Evolutionary conservation across 768 basidiomycete genomes (phyloP).

Genomic region (Auricularia sp.): DNA sequence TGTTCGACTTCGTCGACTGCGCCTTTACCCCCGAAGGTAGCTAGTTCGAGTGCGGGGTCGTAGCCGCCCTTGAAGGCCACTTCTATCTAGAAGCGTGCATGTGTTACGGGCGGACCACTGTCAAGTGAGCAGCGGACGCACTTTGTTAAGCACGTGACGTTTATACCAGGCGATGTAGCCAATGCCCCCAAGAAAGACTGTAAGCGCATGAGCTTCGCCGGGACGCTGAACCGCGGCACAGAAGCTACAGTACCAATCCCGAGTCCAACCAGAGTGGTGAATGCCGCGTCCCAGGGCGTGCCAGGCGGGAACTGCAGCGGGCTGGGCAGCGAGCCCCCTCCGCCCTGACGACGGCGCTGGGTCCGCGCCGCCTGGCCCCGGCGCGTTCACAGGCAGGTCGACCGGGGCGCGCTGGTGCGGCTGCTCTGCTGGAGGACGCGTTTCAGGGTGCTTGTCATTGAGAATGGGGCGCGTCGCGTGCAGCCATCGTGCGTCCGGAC

Average conservation of each 20-base stretch:
- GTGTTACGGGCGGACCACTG: too few relatives aligned
- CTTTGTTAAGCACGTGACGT: conserved; percentile 70
- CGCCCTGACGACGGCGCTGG: background rate
- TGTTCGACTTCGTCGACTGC: conserved; percentile 42
- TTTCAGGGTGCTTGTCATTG: background rate
- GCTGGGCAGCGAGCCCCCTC: background rate
- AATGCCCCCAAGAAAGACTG: conserved; percentile 63
- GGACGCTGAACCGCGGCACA: background rate
- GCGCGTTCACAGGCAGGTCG: background rate
- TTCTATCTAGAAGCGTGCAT: conserved; percentile 46
- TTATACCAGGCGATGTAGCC: conserved; percentile 76
- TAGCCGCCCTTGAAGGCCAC: conserved; percentile 70
- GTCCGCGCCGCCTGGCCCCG: background rate
- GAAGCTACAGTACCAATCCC: conserved; percentile 36
- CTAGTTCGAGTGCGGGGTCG: conserved; percentile 72
- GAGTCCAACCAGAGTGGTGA: conserved; percentile 54
- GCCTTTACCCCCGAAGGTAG: conserved; percentile 30
- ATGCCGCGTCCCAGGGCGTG: conserved; percentile 34
- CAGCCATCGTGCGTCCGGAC: background rate
- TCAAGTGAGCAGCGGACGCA: conserved; percentile 19
- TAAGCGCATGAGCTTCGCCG: background rate
- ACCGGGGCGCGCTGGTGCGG: background rate
- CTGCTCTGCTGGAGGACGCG: background rate
- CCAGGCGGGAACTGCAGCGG: background rate
- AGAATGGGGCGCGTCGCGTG: background rate